phyloP scores from a whole-genome alignment of 352 stramenopile genomes.

The Peronosclerospora sorghi region DNA sequence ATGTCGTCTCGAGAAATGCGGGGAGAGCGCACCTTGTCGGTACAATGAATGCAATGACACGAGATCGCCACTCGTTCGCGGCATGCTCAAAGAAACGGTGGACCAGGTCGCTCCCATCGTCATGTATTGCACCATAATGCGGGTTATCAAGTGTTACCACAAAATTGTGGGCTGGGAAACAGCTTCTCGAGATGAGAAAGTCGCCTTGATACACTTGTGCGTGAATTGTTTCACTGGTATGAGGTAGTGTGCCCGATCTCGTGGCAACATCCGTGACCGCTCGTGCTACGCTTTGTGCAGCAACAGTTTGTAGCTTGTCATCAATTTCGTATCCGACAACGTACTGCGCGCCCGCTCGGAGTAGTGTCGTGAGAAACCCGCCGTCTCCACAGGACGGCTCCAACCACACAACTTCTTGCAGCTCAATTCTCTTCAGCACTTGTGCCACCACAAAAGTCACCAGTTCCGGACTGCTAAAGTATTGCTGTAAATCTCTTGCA shows the following conservation, averaged over 20 bases:
- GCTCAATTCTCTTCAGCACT: constrained; percentile 15
- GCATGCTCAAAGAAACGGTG: constrained; percentile 40
- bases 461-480: constrained; percentile 44
- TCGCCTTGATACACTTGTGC: constrained; percentile 29
- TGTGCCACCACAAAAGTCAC: constrained; percentile 29
- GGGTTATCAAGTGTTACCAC: constrained; percentile 57
- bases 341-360: constrained; percentile 22
- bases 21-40: constrained; percentile 39
- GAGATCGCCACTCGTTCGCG: constrained; percentile 33
- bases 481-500: constrained; percentile 57
- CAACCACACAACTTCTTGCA: constrained; percentile 32
- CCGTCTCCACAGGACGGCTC: constrained; percentile 70
- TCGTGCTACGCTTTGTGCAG: constrained; percentile 8
- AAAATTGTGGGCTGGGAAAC: constrained; percentile 1
- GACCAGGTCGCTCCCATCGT: constrained; percentile 33
- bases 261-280: not conserved
- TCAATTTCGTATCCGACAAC: constrained; percentile 63
- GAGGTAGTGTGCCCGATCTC: not conserved
- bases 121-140: constrained; percentile 36
- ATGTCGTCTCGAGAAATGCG: constrained; percentile 28
- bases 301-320: constrained; percentile 12
- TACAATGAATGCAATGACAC: constrained; percentile 58
- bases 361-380: constrained; percentile 32
- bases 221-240: not conserved
- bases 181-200: constrained; percentile 36